Evolutionary conservation across 306 rosid genomes (phyloP), one percentile per base, ranked within the genome.

Genomic region (Echinosophora koreensis): DNA sequence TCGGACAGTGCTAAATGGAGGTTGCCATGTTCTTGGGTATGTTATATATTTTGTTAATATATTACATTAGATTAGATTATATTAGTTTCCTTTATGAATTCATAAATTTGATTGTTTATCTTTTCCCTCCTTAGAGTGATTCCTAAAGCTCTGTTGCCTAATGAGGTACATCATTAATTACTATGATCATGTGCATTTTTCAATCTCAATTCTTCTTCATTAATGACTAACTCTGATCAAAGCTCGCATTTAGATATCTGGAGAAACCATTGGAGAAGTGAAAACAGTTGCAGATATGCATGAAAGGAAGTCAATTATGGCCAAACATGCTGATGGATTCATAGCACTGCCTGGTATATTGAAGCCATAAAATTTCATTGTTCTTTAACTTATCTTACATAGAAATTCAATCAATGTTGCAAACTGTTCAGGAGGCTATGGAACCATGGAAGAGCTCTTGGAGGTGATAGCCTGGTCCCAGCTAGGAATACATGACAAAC

Each of bases 11-110:
- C 77, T 77, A 27, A 71, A 82, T 58, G 91, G 90, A 77, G 94
- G 91, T 28, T 42, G 90, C 67, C 91, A 89, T 82, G 94, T 89
- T 83, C 89, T 89, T 75, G 94, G 94, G 94, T 89, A 85, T 35
- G 41, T 18, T 50, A 51, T 71, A 44, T 14, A 17, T 38, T 63
- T 76, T 44, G 39, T 38, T 17, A 10, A 14, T 32, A 37, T n/a
- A 35, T 12, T 61, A 59, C 51, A 12, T 65, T 66, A 34, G n/a
- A 14, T 30, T 30, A 30, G 32, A 2, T 49, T 39, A 39, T 3
- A 16, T 56, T n/a, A 35, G 4, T 38, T 66, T n/a, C 4, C 15
- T 64, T 10, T 22, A 9, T 4, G 6, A 56, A 28, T 47, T 55
- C 35, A 60, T 37, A 14, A 38, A 47, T 28, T 38, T 69, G 51